phyloP scores from a whole-genome alignment of 495 filamentous ascomycete species.

The Penicillium mononematosum region DNA sequence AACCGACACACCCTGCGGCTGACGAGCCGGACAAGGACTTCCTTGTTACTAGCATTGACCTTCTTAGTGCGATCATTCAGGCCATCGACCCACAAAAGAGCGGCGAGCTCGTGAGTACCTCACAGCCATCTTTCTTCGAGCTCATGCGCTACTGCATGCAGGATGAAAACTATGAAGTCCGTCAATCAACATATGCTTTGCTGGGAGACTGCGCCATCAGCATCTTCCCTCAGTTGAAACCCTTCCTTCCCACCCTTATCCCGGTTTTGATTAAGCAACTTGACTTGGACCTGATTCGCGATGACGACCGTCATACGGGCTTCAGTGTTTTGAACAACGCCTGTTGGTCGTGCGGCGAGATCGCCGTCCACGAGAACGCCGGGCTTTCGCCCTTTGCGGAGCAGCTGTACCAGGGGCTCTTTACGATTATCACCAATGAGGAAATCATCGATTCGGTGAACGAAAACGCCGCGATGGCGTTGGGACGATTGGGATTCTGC shows the following conservation, averaged over 20 bases:
- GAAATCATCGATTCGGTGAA: slow-evolving; percentile 87
- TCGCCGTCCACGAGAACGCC: slow-evolving; percentile 81
- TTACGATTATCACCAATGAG: slow-evolving; percentile 75
- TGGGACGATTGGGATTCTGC: slow-evolving; percentile 86
- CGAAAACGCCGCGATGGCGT: slow-evolving; percentile 91
- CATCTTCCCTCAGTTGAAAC: slow-evolving; percentile 79
- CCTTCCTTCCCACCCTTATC: slow-evolving; percentile 68
- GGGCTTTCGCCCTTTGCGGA: slow-evolving; percentile 76
- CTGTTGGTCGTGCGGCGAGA: slow-evolving; percentile 96
- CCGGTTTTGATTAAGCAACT: slow-evolving; percentile 82
- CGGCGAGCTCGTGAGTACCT: slow-evolving; percentile 67
- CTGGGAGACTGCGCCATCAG: slow-evolving; percentile 96
- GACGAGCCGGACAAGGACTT: slow-evolving; percentile 97
- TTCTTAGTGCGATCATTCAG: slow-evolving; percentile 91
- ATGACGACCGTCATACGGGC: slow-evolving; percentile 70
- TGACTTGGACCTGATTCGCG: slow-evolving; percentile 71
- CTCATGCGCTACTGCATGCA: slow-evolving; percentile 90
- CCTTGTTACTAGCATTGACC: slow-evolving; percentile 91
- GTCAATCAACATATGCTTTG: slow-evolving; percentile 93
- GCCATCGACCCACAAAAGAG: slow-evolving; percentile 76
- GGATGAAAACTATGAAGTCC: slow-evolving; percentile 86
- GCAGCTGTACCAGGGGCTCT: slow-evolving; percentile 69
- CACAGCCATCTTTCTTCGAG: slow-evolving; percentile 83
- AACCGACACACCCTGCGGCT: slow-evolving; percentile 43
- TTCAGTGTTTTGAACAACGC: slow-evolving; percentile 97